These are phyloP conservation scores for Urostyla sp. DNA, from an alignment of 73 alveolate species.

Conservation along the genomic window DNA sequence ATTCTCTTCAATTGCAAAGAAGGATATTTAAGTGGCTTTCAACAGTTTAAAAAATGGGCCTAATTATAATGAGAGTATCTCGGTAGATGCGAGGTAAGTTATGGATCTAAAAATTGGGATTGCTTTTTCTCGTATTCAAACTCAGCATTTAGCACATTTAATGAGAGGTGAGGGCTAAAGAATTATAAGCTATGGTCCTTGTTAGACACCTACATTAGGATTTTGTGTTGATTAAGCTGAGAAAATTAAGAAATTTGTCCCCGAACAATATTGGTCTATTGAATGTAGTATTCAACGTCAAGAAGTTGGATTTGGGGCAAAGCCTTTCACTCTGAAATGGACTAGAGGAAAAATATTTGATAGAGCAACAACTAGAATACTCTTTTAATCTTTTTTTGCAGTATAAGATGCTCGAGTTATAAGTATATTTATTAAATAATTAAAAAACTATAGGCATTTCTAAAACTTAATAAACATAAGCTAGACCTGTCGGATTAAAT, in stretches of 20 bases:
- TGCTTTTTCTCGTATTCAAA: slow-evolving; percentile 97
- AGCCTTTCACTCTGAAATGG: slow-evolving; percentile 71
- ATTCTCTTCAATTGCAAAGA: slow-evolving; percentile 69
- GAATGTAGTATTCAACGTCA: slow-evolving; percentile 32
- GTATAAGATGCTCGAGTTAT: slow-evolving; percentile 66
- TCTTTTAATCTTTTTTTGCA: neutral
- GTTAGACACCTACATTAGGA: slow-evolving; percentile 99
- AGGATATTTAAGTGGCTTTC: slow-evolving; percentile 59
- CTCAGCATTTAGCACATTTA: slow-evolving; percentile 83
- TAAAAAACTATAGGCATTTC: slow-evolving; percentile 64
- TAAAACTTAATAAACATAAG: no score
- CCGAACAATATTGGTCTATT: slow-evolving; percentile 91
- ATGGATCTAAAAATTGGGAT: slow-evolving; percentile 99
- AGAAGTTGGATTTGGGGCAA: slow-evolving; percentile 1
- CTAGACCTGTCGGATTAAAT: slow-evolving; percentile 94
- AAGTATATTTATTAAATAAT: no score
- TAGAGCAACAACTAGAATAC: slow-evolving; percentile 48
- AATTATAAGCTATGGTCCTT: slow-evolving; percentile 99
- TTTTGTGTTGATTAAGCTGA: slow-evolving; percentile 98
- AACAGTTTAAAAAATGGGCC: slow-evolving; percentile 54
- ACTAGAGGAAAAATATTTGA: slow-evolving; percentile 72
- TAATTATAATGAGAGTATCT: slow-evolving; percentile 56
- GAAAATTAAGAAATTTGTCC: slow-evolving; percentile 94
- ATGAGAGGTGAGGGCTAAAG: slow-evolving; percentile 71
- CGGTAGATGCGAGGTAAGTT: slow-evolving; percentile 93